Base-by-base conservation (phyloP, 2,329 filamentous ascomycete genomes). In the Fusarium sterilihyphosum region DNA sequence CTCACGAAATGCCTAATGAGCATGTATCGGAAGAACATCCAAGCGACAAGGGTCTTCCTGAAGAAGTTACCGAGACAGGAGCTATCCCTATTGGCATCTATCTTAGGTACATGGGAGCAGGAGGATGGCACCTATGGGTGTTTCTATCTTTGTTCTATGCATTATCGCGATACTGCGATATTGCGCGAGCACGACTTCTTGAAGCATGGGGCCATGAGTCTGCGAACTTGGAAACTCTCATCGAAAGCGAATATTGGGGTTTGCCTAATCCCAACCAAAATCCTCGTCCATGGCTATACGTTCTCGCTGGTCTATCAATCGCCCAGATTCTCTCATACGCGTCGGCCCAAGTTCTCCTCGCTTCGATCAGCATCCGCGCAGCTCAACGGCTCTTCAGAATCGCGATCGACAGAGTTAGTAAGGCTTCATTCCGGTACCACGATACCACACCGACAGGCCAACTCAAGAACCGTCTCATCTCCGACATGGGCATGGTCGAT, bases 391-490 rank as follows among this genome's bases (percentile, higher is more conserved):
- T 98, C 57, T 98, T 98, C 82, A 86, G 86, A 70, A 87, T 90
- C 44, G 93, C 94, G 26, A 90, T 98, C 83, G 84, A 88, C 4
- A 89, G 89, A 59, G 93, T 98, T 57, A 92, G 92, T 79, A 89
- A 91, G 77, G 93, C 95, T 0, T 95, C 92, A 0, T 97, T 98
- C 83, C 91, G 94, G 3, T 98, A 95, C 82, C 96, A 97, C 83
- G 95, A 98, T 80, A 91, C 94, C 8, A 98, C 95, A 1, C 95
- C 95, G 0, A 92, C 97, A 1, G 95, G 95, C 0, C 90, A 95
- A 53, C 85, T 98, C 70, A 98, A 98, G 93, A 98, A 98, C 81
- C 90, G 95, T 13, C 87, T 98, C 69, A 97, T 95, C 1, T 94
- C 94, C 4, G 95, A 98, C 78, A 96, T 98, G 83, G 93, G 93